A percentile compares a stretch with the other conserved stretches of the same genome.
These are phyloP conservation scores for Hypoxylon rickii DNA, from an alignment of 495 filamentous ascomycete genomes.

Conservation along the genomic window DNA sequence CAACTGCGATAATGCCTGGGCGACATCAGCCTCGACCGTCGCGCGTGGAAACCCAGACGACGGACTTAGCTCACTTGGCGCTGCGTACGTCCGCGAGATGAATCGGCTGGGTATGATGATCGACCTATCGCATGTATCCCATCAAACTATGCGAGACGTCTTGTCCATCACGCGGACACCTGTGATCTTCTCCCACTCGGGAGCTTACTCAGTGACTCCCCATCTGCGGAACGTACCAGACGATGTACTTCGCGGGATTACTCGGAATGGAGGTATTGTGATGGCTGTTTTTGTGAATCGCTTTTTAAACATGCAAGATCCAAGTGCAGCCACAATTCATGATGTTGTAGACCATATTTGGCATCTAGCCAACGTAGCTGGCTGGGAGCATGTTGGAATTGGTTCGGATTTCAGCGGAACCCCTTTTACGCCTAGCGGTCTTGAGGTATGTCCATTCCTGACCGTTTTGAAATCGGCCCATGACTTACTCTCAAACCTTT, in stretches of 20 bases:
- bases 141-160: conserved; percentile 60
- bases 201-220: conserved; percentile 55
- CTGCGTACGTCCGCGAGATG: conserved; percentile 49
- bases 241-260: conserved; percentile 56
- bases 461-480: too few relatives aligned
- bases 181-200: conserved; percentile 62
- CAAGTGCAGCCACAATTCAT: conserved; percentile 59
- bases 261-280: conserved; percentile 55
- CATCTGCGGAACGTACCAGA: conserved; percentile 64
- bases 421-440: conserved; percentile 47
- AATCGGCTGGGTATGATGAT: conserved; percentile 55
- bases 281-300: conserved; percentile 66
- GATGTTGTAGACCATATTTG: conserved; percentile 68
- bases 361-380: conserved; percentile 58
- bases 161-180: conserved; percentile 55
- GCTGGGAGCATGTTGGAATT: conserved; percentile 64
- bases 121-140: conserved; percentile 60
- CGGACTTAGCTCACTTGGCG: conserved; percentile 25
- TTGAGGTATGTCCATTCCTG: conserved; percentile 44
- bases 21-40: conserved; percentile 58
- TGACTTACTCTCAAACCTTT: conserved; percentile 26
- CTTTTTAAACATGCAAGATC: conserved; percentile 61
- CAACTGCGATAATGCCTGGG: conserved; percentile 44
- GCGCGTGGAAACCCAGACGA: conserved; percentile 15
- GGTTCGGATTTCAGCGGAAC: conserved; percentile 71